Evolutionary conservation across 192 early-diverging fungal genomes (phyloP).

Genomic region (Coemansia sp.): DNA sequence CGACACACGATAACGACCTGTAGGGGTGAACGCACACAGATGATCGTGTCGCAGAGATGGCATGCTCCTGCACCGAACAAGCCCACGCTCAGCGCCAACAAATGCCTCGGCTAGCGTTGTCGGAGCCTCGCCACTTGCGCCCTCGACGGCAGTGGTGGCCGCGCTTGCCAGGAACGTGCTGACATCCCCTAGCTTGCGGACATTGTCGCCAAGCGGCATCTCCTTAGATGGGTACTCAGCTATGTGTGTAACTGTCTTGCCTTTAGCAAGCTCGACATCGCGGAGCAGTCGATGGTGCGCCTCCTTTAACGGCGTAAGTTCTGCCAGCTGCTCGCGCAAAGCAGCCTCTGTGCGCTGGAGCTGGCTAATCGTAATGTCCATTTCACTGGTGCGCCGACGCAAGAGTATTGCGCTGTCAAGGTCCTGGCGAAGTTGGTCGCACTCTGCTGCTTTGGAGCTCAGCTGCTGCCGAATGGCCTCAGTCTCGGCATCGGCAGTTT

Average conservation of each 20-base stretch:
- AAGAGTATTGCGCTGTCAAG: neutral
- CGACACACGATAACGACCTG: neutral
- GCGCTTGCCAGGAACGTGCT: conserved; percentile 20
- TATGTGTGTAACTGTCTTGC: neutral
- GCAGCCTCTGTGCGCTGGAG: conserved; percentile 10
- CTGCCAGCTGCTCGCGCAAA: conserved; percentile 24
- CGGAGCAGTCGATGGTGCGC: conserved; percentile 4
- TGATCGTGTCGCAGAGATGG: conserved; percentile 5
- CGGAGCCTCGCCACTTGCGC: neutral
- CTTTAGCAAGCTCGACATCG: conserved; percentile 14
- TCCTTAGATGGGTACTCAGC: conserved; percentile 3
- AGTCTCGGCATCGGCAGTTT: neutral
- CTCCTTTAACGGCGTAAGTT: conserved; percentile 18
- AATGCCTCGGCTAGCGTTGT: neutral
- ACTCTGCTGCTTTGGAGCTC: conserved; percentile 10
- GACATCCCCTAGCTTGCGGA: conserved; percentile 27
- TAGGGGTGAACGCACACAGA: neutral
- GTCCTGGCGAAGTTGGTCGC: conserved; percentile 1
- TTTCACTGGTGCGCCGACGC: conserved; percentile 1
- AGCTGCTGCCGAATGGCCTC: conserved; percentile 16
- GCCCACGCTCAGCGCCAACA: neutral
- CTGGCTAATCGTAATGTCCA: neutral
- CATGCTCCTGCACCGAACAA: conserved; percentile 22
- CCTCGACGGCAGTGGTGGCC: conserved; percentile 21
- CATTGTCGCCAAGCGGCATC: conserved; percentile 16